Evolutionary conservation across 2,329 filamentous ascomycete species (phyloP), one percentile per base, ranked within the genome.

Genomic region (Penicillium sclerotiorum): DNA sequence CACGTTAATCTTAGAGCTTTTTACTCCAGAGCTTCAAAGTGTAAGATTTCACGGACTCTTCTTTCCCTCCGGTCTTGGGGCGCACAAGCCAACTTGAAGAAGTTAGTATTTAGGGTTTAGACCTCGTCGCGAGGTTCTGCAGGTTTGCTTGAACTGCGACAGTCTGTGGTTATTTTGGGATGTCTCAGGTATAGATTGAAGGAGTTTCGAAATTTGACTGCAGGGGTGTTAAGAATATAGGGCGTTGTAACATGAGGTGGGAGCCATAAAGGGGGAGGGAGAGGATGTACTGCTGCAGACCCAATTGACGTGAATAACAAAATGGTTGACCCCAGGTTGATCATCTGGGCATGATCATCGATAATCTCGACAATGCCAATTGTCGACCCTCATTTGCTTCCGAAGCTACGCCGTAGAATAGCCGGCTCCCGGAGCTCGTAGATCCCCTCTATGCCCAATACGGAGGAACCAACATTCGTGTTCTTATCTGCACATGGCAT

Each of bases 401-500:
- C n/a, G n/a, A n/a, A n/a, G n/a, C n/a, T 32, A 32, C 28, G 12
- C 28, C 28, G 28, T 32, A n/a, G n/a, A n/a, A n/a, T n/a, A n/a
- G n/a, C 15, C n/a, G 33, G 20, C 9, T 36, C n/a, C 8, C n/a
- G 15, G 20, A 7, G n/a, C 33, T 17, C 7, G 15, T 18, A 20
- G 33, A 36, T 18, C 15, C 20, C n/a, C 33, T 8, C 2, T 36
- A 6, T 18, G 5, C 12, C 8, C 15, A 36, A 36, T 18, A 17
- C 33, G 20, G 17, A 25, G 28, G 41, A 23, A 25, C 40, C 27
- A 18, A 9, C 20, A 44, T n/a, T n/a, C n/a, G n/a, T n/a, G n/a
- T n/a, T n/a, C n/a, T n/a, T n/a, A n/a, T n/a, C 27, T 43, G 20
- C 40, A 43, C 40, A 43, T 43, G 40, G 41, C 23, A 49, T 40